These are phyloP conservation scores for Alternaria consortialis DNA, from an alignment of 2,329 filamentous ascomycete species.

Conservation along the genomic window DNA sequence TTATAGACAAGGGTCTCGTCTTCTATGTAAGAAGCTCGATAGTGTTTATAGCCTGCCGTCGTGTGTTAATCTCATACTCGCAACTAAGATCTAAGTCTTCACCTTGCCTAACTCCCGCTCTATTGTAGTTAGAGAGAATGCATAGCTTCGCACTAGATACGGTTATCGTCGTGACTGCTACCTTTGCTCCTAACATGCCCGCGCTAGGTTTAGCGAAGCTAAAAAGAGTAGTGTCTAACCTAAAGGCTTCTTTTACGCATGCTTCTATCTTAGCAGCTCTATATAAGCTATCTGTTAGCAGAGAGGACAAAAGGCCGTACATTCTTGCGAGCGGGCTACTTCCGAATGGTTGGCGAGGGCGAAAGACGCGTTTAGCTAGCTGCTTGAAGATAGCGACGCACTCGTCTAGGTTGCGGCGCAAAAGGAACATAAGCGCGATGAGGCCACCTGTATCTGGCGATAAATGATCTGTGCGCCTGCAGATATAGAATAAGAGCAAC, in stretches of 20 bases:
- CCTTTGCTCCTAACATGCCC: slow-evolving; percentile 14
- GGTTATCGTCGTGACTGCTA: slow-evolving; percentile 24
- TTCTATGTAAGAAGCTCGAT: slow-evolving; percentile 10
- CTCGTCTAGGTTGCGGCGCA: slow-evolving; percentile 12
- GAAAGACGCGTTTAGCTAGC: slow-evolving; percentile 19
- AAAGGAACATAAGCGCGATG: slow-evolving; percentile 28
- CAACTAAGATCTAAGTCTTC: no score
- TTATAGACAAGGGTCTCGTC: slow-evolving; percentile 19
- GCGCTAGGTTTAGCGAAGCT: not conserved
- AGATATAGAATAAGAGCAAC: not conserved
- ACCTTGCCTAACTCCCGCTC: slow-evolving; percentile 11
- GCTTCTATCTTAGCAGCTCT: slow-evolving; percentile 49
- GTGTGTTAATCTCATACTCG: no score
- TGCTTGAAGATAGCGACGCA: slow-evolving; percentile 20
- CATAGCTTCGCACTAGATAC: slow-evolving; percentile 16
- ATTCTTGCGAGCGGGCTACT: slow-evolving; percentile 6
- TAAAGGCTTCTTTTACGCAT: slow-evolving; percentile 29
- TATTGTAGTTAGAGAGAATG: slow-evolving; percentile 30
- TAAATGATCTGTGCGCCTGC: not conserved
- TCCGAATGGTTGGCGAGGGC: not conserved
- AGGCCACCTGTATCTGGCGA: slow-evolving; percentile 14
- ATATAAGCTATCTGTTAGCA: slow-evolving; percentile 20
- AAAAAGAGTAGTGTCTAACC: slow-evolving; percentile 17
- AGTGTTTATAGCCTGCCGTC: slow-evolving; percentile 20
- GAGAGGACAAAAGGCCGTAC: slow-evolving; percentile 45